Evolutionary conservation across 163 green algal genomes (phyloP).

Genomic region (Trebouxiophyceae sp.): DNA sequence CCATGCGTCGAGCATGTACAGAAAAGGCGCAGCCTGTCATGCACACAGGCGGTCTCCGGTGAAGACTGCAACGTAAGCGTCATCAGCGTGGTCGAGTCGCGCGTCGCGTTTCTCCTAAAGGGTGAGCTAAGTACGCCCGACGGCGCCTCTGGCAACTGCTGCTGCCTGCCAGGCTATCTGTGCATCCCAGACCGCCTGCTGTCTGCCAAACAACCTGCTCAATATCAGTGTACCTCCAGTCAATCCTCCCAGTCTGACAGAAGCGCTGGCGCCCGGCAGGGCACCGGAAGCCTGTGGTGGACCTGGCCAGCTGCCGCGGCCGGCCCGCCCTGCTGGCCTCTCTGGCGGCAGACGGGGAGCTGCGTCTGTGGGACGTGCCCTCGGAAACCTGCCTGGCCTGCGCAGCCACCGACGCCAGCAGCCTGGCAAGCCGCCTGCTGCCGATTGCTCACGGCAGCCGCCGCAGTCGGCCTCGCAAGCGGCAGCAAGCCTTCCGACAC

Average conservation of each 20-base stretch:
- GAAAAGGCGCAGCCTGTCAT: background rate
- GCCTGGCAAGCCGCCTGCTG: slow-evolving; percentile 26
- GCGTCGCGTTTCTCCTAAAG: slow-evolving; percentile 33
- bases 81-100: slow-evolving; percentile 52
- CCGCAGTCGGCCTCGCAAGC: no score
- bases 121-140: slow-evolving; percentile 10
- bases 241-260: background rate
- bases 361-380: slow-evolving; percentile 45
- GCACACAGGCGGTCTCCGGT: slow-evolving; percentile 39
- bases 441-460: no score
- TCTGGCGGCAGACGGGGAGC: slow-evolving; percentile 33
- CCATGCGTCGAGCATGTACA: background rate
- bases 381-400: slow-evolving; percentile 22
- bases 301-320: slow-evolving; percentile 25
- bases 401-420: slow-evolving; percentile 18
- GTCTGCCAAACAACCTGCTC: background rate
- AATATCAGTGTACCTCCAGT: background rate
- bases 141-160: no score
- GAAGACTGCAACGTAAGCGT: slow-evolving; percentile 38
- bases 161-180: no score
- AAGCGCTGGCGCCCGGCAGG: slow-evolving; percentile 14
- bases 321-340: slow-evolving; percentile 33
- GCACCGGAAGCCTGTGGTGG: slow-evolving; percentile 25
- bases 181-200: background rate
- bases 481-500: no score